Evolutionary conservation across 306 rosid genomes (phyloP), one percentile per base, ranked within the genome.

Genomic region (Dalbergia cochinchinensis): DNA sequence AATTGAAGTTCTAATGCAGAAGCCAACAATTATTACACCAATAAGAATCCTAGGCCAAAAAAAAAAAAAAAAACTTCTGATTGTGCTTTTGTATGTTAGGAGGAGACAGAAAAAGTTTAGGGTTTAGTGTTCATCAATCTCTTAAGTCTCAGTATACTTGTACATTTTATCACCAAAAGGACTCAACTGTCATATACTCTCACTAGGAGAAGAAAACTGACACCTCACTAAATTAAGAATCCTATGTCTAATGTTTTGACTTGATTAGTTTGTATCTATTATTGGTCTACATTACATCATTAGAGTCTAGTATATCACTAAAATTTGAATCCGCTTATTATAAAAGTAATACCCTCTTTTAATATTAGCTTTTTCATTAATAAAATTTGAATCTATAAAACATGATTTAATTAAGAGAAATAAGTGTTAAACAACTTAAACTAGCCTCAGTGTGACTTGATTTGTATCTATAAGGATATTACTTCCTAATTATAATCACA

Each of bases 151-250:
- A 3, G 18, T 4, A 16, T 8, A 16, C 3, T n/a, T 35, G 31
- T 37, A 65, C n/a, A n/a, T 39, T 14, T 51, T 16, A 4, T 39
- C 71, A 7, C 51, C n/a, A 8, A 65, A 39, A 65, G 33, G 15
- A 65, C 71, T 65, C 53, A 16, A 4, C 18, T 65, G 71, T 65
- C 71, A 39, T 34, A 15, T 16, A 42, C 47, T 42, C 47, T 62
- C 4, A 65, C 33, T 42, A 65, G 53, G 39, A 39, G 51, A 65
- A 13, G 44, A 61, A 19, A 33, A 14, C 39, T 37, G 6, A 61
- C 11, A 14, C 42, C 11, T 62, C 68, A 63, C 0, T 34, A 63
- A 34, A 4, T 63, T 33, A 14, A 54, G 26, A 54, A 54, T 4
- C 60, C 26, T 7, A 6, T 16, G 60, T 54, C 60, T 16, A 54